Evolutionary conservation across 257 asterid genomes (phyloP), one percentile per base, ranked within the genome.

Genomic region (Nicotiana obtusifolia): DNA sequence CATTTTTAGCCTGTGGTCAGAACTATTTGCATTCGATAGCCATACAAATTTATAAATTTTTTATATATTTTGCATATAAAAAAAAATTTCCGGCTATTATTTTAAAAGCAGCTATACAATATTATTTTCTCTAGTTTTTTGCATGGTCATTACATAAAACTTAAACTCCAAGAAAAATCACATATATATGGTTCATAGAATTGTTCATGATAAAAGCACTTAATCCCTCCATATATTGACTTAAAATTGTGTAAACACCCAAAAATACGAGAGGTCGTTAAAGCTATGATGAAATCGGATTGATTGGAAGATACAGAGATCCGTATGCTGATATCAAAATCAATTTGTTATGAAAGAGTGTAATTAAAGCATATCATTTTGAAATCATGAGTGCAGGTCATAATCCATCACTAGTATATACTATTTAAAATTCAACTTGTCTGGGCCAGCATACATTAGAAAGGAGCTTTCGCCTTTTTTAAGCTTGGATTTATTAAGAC

Each of bases 321-420:
- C 41, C 78, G 47, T 22, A 53, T 7, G 16, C 54, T 64, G 28
- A 28, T 44, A 75, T 81, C 66, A 31, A 47, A 17, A 8, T 66
- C 68, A 7, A 64, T 76, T 77, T 61, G 49, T 60, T 44, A 49
- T 67, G 44, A 65, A 20, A 28, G 60, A n/a, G 76, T 31, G 49
- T 44, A 81, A 49, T 28, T 33, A 67, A 84, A 24, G 79, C 22
- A 73, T 71, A 81, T 77, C 44, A 84, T 77, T n/a, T 53, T 28
- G 67, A 59, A 81, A 84, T 84, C 67, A 84, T 77, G 80, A 28
- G 53, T 30, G 75, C 52, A 77, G 16, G 81, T 81, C 78, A 17
- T 53, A 59, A 67, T 84, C 85, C 64, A 66, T 52, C 9, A 10
- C 78, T 26, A 26, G 69, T 13, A 13, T 24, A 5, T 41, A 73